Evolutionary conservation across 306 rosid species (phyloP), one percentile per base, ranked within the genome.

Genomic region (Trichosanthes cucumerina): DNA sequence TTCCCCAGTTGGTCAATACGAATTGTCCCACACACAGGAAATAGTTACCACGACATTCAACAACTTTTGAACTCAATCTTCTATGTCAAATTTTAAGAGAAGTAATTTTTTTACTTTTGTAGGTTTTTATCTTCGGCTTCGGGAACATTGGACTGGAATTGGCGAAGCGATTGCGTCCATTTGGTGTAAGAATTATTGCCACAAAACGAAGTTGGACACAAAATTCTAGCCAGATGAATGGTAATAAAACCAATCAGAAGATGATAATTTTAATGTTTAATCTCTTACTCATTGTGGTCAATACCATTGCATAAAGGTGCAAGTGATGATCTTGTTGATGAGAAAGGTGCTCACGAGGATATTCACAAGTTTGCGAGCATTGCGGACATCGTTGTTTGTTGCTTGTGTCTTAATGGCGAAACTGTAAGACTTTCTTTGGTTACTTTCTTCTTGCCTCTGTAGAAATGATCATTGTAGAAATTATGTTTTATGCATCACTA

Each of bases 331-430:
- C 85, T 90, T 78, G 86, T 94, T 80, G 97, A 92, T 52, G 87
- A 85, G 88, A 92, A 86, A 88, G 96, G 96, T 72, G 66, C 70
- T 75, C 95, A 88, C 64, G 91, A 85, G 81, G 93, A 94, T 72
- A 88, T 94, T 49, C 82, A 83, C 64, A 85, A 85, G 81, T 94
- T 92, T 56, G 97, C 96, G 16, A 82, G 89, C 83, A 85, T 81
- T 76, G 93, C 98, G 9, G 97, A 94, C 87, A 92, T 94, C 52
- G 86, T 92, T 69, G 95, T 92, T 83, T 92, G 97, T 80, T 94
- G 98, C 86, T 53, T 94, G 82, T 6, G 18, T 41, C 86, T 86
- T 78, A 92, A 92, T 83, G 77, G 76, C 16, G 88, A 94, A 88
- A 94, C 98, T 81, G 98, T 94, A 72, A 64, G 82, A 76, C 79